phyloP scores from a whole-genome alignment of 495 filamentous ascomycete genomes.

The Neurospora sp. region DNA sequence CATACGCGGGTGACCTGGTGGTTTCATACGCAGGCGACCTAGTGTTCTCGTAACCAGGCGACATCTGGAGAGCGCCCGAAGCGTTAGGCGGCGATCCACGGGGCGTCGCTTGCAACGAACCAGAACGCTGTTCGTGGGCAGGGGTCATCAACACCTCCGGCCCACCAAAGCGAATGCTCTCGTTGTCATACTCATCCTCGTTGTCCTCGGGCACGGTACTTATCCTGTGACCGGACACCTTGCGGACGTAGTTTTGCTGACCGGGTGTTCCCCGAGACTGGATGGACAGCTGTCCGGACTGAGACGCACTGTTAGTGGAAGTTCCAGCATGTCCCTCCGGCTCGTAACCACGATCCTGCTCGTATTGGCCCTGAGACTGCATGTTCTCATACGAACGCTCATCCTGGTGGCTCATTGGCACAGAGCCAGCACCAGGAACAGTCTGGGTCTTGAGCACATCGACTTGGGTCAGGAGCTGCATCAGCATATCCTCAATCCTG shows the following conservation, averaged over 20 bases:
- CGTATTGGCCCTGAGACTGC: slow-evolving; percentile 40
- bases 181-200: slow-evolving; percentile 53
- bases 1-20: slow-evolving; percentile 29
- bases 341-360: slow-evolving; percentile 62
- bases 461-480: slow-evolving; percentile 82
- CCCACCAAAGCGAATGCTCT: slow-evolving; percentile 34
- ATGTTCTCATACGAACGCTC: slow-evolving; percentile 46
- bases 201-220: slow-evolving; percentile 81
- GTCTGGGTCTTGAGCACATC: slow-evolving; percentile 68
- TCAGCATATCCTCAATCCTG: slow-evolving; percentile 92
- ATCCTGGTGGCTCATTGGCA: slow-evolving; percentile 25
- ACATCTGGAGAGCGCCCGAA: slow-evolving; percentile 21
- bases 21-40: background rate
- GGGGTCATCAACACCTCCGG: slow-evolving; percentile 39
- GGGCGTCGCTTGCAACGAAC: slow-evolving; percentile 42
- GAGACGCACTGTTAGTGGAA: slow-evolving; percentile 57
- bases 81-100: slow-evolving; percentile 63
- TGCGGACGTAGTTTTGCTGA: slow-evolving; percentile 50
- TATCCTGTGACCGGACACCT: slow-evolving; percentile 64
- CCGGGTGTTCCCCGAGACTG: slow-evolving; percentile 53
- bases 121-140: slow-evolving; percentile 40
- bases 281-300: slow-evolving; percentile 67
- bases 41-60: slow-evolving; percentile 34
- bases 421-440: slow-evolving; percentile 21
- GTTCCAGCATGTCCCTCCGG: slow-evolving; percentile 74